These are phyloP conservation scores for Aphanocladium album DNA, from an alignment of 2,329 filamentous ascomycete species.

Conservation along the genomic window DNA sequence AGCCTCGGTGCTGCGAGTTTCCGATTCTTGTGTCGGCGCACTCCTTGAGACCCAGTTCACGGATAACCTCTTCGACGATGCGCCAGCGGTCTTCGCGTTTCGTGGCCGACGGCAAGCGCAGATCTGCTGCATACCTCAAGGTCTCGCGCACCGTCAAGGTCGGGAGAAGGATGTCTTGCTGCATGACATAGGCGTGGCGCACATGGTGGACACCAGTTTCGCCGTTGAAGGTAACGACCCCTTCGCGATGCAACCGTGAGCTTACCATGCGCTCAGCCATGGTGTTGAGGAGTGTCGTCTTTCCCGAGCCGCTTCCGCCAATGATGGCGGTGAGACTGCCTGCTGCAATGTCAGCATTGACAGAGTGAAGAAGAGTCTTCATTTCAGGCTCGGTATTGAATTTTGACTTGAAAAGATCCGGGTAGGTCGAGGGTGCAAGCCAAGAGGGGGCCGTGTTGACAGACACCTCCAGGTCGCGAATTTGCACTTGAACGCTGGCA, in stretches of 20 bases:
- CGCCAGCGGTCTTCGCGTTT: slow-evolving; percentile 52
- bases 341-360: slow-evolving; percentile 58
- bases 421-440: slow-evolving; percentile 43
- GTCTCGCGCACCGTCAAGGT: slow-evolving; percentile 74
- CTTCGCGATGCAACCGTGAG: slow-evolving; percentile 45
- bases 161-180: slow-evolving; percentile 69
- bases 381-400: slow-evolving; percentile 32
- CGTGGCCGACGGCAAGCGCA: slow-evolving; percentile 61
- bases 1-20: slow-evolving; percentile 65
- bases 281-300: slow-evolving; percentile 66
- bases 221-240: slow-evolving; percentile 58
- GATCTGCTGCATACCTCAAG: slow-evolving; percentile 64
- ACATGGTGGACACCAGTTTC: slow-evolving; percentile 46
- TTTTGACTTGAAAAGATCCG: slow-evolving; percentile 33
- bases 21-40: slow-evolving; percentile 72
- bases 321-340: slow-evolving; percentile 71
- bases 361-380: slow-evolving; percentile 55
- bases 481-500: slow-evolving; percentile 48
- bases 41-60: slow-evolving; percentile 70
- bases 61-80: slow-evolving; percentile 71
- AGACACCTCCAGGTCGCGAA: slow-evolving; percentile 49
- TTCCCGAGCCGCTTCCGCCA: slow-evolving; percentile 68
- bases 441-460: slow-evolving; percentile 55
- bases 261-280: slow-evolving; percentile 65
- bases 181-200: slow-evolving; percentile 66